Percentiles rank a stretch among this genome's conserved stretches.
These are phyloP conservation scores for Clavispora phyllophila DNA, from an alignment of 805 yeast species.

Conservation along the genomic window DNA sequence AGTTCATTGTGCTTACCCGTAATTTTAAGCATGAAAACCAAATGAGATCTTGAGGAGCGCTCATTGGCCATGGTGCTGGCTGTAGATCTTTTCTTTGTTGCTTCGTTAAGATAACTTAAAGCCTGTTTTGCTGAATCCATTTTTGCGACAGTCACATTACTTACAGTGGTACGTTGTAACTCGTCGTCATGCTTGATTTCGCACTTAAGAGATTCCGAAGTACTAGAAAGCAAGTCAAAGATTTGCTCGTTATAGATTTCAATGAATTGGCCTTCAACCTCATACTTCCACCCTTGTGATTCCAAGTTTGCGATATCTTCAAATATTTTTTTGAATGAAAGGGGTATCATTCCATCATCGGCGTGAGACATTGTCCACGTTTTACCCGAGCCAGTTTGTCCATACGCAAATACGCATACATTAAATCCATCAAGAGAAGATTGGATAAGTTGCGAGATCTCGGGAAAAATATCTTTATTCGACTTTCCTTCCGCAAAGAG, in stretches of 20 bases:
- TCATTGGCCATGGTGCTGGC: conserved; percentile 80
- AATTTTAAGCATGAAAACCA: conserved; percentile 64
- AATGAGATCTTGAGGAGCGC: conserved; percentile 88
- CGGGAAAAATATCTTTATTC: conserved; percentile 71
- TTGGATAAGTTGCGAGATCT: conserved; percentile 80
- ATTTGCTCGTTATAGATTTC: conserved; percentile 87
- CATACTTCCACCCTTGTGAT: conserved; percentile 59
- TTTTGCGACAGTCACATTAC: conserved; percentile 49
- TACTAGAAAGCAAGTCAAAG: conserved; percentile 53
- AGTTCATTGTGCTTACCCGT: conserved; percentile 49
- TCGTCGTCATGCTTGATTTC: conserved; percentile 70
- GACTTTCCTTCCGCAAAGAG: conserved; percentile 54
- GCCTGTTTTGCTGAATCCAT: conserved; percentile 50
- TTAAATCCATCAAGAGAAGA: conserved; percentile 67
- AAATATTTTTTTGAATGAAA: conserved; percentile 69
- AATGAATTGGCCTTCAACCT: conserved; percentile 66
- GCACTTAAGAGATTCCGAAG: conserved; percentile 32
- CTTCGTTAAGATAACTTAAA: conserved; percentile 43
- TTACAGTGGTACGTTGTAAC: conserved; percentile 50
- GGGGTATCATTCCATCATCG: conserved; percentile 75
- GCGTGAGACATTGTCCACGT: conserved; percentile 81
- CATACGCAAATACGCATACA: conserved; percentile 93
- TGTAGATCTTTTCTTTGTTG: conserved; percentile 61
- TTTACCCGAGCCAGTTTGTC: conserved; percentile 92
- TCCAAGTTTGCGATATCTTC: conserved; percentile 43